Conservation (phyloP, 345 rosid genomes). For the Hibiscus syriacus region DNA sequence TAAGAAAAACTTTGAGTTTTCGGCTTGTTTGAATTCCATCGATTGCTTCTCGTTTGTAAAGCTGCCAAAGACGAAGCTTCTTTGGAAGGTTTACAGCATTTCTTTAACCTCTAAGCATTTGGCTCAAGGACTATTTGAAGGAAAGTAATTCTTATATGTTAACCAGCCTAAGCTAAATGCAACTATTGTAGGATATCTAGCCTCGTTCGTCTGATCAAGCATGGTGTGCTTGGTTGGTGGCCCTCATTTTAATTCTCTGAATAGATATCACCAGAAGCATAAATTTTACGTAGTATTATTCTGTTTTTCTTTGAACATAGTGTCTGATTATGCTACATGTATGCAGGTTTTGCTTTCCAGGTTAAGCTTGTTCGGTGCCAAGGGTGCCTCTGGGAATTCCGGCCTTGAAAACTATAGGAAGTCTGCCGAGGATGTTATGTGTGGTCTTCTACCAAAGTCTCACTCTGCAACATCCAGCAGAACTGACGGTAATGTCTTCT, state of each 20-base stretch:
- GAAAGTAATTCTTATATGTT: no score
- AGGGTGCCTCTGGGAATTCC: constrained; percentile 48
- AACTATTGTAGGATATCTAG: no score
- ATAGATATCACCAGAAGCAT: not conserved
- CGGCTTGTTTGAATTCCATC: no score
- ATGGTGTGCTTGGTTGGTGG: not conserved
- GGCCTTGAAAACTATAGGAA: constrained; percentile 55
- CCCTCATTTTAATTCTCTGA: not conserved
- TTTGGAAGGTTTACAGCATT: no score
- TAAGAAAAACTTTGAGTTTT: no score
- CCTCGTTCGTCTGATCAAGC: not conserved
- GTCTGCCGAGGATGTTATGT: constrained; percentile 93
- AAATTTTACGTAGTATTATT: not conserved
- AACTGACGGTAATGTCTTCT: constrained; percentile 52
- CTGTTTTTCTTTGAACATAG: not conserved
- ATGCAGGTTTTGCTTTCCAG: constrained; percentile 80
- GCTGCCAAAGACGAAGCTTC: no score
- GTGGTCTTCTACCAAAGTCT: constrained; percentile 77
- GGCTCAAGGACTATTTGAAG: no score
- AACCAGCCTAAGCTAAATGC: no score
- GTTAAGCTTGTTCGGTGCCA: constrained; percentile 59
- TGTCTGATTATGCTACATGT: constrained; percentile 1
- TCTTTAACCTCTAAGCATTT: no score
- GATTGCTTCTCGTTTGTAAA: no score
- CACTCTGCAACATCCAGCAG: constrained; percentile 79